phyloP scores from a whole-genome alignment of 2,329 filamentous ascomycete species.

The Beauveria sp. region DNA sequence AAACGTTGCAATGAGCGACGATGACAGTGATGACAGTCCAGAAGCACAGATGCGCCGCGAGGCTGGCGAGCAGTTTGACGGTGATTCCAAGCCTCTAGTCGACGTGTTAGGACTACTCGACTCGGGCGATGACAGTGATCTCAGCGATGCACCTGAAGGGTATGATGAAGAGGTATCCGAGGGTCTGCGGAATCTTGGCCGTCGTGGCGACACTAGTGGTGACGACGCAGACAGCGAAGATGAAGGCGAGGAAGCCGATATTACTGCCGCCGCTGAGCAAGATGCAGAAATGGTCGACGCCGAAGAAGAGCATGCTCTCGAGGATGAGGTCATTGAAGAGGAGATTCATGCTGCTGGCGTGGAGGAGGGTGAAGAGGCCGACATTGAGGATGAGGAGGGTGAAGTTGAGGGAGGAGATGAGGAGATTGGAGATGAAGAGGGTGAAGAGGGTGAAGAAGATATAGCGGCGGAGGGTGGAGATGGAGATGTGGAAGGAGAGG shows the following conservation, averaged over 20 bases:
- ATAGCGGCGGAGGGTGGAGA: slow-evolving; percentile 15
- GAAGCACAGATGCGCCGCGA: slow-evolving; percentile 31
- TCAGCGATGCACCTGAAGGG: slow-evolving; percentile 55
- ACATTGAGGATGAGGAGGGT: slow-evolving; percentile 9
- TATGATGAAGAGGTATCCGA: slow-evolving; percentile 51
- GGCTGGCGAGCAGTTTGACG: slow-evolving; percentile 25
- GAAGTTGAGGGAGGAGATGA: slow-evolving; percentile 16
- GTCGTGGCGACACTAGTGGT: slow-evolving; percentile 17
- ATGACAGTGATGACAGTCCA: slow-evolving; percentile 31
- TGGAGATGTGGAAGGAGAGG: slow-evolving; percentile 16
- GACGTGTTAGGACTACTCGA: slow-evolving; percentile 21
- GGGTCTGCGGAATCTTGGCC: slow-evolving; percentile 24
- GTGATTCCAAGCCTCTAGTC: slow-evolving; percentile 12
- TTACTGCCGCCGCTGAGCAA: neutral
- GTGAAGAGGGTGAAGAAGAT: slow-evolving; percentile 15
- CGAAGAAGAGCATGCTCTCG: slow-evolving; percentile 9
- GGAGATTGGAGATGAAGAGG: slow-evolving; percentile 11
- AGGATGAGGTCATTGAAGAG: slow-evolving; percentile 16
- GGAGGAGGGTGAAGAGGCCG: slow-evolving; percentile 12
- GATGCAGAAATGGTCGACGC: neutral
- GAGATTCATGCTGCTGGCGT: slow-evolving; percentile 21
- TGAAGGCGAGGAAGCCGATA: slow-evolving; percentile 23
- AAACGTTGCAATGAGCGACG: slow-evolving; percentile 27
- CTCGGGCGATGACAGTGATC: slow-evolving; percentile 59
- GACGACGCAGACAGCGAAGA: slow-evolving; percentile 29